phyloP scores from a whole-genome alignment of 2,329 filamentous ascomycete genomes.

The Venturia nashicola region DNA sequence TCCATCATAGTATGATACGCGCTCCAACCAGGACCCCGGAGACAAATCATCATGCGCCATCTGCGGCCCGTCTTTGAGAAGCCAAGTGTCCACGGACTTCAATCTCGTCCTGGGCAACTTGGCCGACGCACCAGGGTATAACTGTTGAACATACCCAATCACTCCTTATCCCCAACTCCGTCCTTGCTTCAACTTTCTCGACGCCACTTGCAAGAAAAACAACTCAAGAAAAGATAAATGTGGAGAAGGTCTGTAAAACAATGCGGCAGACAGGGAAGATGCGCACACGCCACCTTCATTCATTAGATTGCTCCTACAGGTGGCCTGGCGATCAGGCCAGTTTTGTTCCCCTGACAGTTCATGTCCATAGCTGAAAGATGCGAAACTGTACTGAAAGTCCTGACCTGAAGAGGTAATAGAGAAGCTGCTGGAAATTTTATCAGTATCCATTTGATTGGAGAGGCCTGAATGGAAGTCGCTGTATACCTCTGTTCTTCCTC shows the following conservation, averaged over 20 bases:
- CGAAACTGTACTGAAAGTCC: background rate
- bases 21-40: background rate
- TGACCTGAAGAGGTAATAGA: background rate
- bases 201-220: background rate
- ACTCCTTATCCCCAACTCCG: background rate
- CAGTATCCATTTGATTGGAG: background rate
- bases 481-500: background rate
- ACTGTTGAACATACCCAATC: background rate
- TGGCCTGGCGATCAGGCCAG: background rate
- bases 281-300: background rate
- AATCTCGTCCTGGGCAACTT: background rate
- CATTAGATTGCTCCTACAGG: background rate
- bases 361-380: background rate
- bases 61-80: background rate
- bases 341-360: background rate
- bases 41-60: conserved; percentile 1
- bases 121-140: background rate
- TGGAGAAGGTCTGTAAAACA: background rate
- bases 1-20: too few relatives aligned
- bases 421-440: background rate
- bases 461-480: too few relatives aligned
- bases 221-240: background rate
- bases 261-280: background rate
- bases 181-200: background rate
- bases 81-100: background rate